These are phyloP conservation scores for Solanum sitiens DNA, from an alignment of 257 asterid genomes.

Conservation along the genomic window DNA sequence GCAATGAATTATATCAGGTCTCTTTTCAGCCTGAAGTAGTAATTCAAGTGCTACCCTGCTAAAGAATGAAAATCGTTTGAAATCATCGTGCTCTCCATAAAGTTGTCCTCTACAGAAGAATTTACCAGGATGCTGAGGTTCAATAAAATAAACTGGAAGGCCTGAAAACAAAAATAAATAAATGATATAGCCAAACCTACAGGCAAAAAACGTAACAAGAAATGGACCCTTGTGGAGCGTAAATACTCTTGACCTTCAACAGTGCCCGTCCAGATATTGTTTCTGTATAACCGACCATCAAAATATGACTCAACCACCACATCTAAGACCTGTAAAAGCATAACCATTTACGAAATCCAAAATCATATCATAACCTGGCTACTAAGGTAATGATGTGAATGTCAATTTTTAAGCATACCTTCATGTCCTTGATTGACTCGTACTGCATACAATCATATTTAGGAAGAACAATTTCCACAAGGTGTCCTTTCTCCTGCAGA, in stretches of 20 bases:
- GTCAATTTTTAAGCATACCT: slow-evolving; percentile 30
- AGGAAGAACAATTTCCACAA: slow-evolving; percentile 84
- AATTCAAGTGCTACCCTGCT: slow-evolving; percentile 99
- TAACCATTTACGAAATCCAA: slow-evolving; percentile 2
- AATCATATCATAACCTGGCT: neutral
- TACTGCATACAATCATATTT: slow-evolving; percentile 90
- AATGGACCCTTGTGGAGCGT: neutral
- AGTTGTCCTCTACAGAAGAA: slow-evolving; percentile 94
- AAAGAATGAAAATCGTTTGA: slow-evolving; percentile 93
- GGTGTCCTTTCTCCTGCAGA: slow-evolving; percentile 88
- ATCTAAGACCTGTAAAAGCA: slow-evolving; percentile 61
- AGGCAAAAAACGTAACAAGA: neutral
- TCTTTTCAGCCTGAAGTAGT: slow-evolving; percentile 79
- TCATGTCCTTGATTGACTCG: slow-evolving; percentile 50
- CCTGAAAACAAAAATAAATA: slow-evolving; percentile 33
- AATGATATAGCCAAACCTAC: slow-evolving; percentile 3
- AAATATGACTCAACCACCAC: slow-evolving; percentile 79
- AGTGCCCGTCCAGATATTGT: slow-evolving; percentile 89
- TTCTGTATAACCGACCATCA: slow-evolving; percentile 73
- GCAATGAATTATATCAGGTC: slow-evolving; percentile 86
- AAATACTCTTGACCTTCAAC: slow-evolving; percentile 61
- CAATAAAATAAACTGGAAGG: slow-evolving; percentile 92
- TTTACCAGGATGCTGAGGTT: slow-evolving; percentile 82
- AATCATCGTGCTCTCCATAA: slow-evolving; percentile 91
- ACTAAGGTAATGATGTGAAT: neutral